These are phyloP conservation scores for Sanghuangporus baumii DNA, from an alignment of 1,284 basidiomycete genomes.

Conservation along the genomic window DNA sequence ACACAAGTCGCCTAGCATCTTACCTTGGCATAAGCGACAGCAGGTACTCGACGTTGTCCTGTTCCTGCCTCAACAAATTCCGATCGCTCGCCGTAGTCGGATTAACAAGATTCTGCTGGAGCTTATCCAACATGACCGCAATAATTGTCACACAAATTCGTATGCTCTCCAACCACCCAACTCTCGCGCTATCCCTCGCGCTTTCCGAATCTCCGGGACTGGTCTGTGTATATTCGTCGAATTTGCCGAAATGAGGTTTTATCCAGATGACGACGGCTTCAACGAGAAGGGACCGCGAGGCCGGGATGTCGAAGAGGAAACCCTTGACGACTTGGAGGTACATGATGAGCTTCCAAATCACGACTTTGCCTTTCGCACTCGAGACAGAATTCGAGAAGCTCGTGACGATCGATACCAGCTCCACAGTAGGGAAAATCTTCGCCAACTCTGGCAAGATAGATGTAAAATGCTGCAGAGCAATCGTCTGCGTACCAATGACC, in stretches of 20 bases:
- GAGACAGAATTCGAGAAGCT: conserved; percentile 84
- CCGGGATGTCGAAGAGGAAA: conserved; percentile 79
- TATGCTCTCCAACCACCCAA: conserved; percentile 87
- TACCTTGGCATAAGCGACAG: conserved; percentile 84
- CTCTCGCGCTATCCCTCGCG: conserved; percentile 66
- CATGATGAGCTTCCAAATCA: conserved; percentile 92
- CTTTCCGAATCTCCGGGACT: conserved; percentile 58
- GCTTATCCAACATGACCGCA: conserved; percentile 87
- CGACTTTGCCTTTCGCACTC: conserved; percentile 78
- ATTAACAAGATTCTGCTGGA: conserved; percentile 77
- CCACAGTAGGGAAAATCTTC: conserved; percentile 73
- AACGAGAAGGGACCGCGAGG: conserved; percentile 76
- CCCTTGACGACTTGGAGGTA: conserved; percentile 88
- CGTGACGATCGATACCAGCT: conserved; percentile 82
- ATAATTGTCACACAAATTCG: conserved; percentile 80
- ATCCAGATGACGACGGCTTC: conserved; percentile 92
- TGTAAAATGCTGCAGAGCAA: conserved; percentile 91
- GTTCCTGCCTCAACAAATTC: conserved; percentile 67
- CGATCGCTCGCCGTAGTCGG: conserved; percentile 60
- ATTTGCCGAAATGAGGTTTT: conserved; percentile 91
- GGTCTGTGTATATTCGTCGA: conserved; percentile 72
- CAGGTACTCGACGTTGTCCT: conserved; percentile 90
- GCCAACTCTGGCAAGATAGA: conserved; percentile 86
- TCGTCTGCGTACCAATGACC: conserved; percentile 93
- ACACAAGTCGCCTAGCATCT: conserved; percentile 21